phyloP scores from a whole-genome alignment of 345 rosid species.

The Combretum micranthum region DNA sequence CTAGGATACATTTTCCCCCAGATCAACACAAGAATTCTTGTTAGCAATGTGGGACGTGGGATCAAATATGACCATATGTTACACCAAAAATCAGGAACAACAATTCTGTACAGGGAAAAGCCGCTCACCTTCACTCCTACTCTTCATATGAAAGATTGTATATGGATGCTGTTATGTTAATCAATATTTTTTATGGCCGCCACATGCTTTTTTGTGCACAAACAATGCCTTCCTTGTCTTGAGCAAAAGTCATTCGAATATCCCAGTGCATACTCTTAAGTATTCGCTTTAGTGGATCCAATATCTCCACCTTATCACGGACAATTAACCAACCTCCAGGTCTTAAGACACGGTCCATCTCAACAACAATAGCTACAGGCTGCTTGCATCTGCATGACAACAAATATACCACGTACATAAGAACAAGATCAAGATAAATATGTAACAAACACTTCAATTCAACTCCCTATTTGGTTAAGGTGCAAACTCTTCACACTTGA shows the following conservation, averaged over 20 bases:
- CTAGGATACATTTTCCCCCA: too few relatives aligned
- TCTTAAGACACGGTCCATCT: slow-evolving; percentile 76
- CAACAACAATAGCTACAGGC: slow-evolving; percentile 72
- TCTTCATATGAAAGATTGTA: too few relatives aligned
- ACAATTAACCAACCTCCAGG: slow-evolving; percentile 91
- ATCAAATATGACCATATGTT: too few relatives aligned
- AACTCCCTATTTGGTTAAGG: too few relatives aligned
- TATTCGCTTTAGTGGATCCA: slow-evolving; percentile 64
- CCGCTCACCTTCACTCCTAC: too few relatives aligned
- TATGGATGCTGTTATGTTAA: too few relatives aligned
- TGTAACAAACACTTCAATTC: not conserved
- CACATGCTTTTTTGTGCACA: slow-evolving; percentile 80
- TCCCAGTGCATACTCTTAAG: slow-evolving; percentile 86
- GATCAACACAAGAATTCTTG: too few relatives aligned
- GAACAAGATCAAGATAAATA: not conserved
- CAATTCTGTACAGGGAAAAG: too few relatives aligned
- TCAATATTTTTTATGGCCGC: slow-evolving; percentile 44
- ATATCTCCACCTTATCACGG: slow-evolving; percentile 77
- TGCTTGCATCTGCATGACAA: slow-evolving; percentile 58
- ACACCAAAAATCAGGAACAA: too few relatives aligned
- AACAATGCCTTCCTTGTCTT: slow-evolving; percentile 73
- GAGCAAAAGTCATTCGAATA: slow-evolving; percentile 75
- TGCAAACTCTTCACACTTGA: too few relatives aligned
- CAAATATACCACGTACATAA: not conserved
- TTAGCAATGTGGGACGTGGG: too few relatives aligned